Base-by-base conservation (phyloP, 2,329 filamentous ascomycete genomes). In the Ophiostoma quercus region DNA sequence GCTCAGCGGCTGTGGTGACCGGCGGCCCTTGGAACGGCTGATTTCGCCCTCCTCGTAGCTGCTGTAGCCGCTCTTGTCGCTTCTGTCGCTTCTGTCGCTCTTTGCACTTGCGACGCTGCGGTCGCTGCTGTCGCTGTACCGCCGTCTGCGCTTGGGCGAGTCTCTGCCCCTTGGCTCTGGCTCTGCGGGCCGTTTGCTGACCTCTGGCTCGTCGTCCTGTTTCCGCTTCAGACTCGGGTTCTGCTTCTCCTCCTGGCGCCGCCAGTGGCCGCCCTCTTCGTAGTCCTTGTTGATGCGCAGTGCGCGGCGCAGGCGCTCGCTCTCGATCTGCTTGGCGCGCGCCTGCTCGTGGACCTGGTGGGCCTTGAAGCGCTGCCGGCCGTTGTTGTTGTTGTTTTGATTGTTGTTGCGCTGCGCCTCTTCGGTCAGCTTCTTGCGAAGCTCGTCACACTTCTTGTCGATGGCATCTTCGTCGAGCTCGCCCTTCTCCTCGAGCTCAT, bases 321-420 rank as follows among this genome's bases (percentile, higher is more conserved):
- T 97, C 84, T 99, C 95, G 78, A 92, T 90, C 74, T 96, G 94
- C 85, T 99, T 99, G 71, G 94, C 95, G 76, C 95, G 91, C 22
- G 95, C 95, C 78, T 97, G 85, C 81, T 98, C 95, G 82, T 99
- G 95, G 25, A 98, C 93, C 80, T 98, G 92, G 80, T 98, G 93
- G 74, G 89, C 85, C 81, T 98, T 99, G 73, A 98, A 84, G 11
- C 87, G 85, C 74, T 83, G 85, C 69, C 78, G 22, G 19, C 41
- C 63, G 22, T 7, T 14, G 76, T 79, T 32, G 77, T 79, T 69
- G 77, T 79, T 32, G 77, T 80, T 69, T 75, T 77, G 32, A 73
- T 74, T 12, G 29, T 73, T 78, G 73, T 76, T 78, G 67, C 79
- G 80, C 69, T 85, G 51, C 5, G 41, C 43, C 25, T 69, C 84